A percentile compares a stretch with the other conserved stretches of the same genome.
phyloP scores from a whole-genome alignment of 306 rosid species.

The Sechiopsis laciniata region DNA sequence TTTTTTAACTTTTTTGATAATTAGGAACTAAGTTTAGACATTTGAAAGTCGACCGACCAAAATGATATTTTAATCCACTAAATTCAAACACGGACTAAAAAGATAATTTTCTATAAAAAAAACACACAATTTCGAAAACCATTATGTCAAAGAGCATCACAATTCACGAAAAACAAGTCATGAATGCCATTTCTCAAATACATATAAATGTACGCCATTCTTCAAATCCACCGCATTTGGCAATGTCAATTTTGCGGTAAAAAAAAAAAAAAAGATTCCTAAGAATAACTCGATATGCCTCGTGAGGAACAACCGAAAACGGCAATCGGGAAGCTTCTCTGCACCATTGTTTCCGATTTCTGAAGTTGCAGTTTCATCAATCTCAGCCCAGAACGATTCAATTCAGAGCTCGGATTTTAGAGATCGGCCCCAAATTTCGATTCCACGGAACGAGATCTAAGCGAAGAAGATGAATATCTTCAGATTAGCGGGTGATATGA shows the following conservation, averaged over 20 bases:
- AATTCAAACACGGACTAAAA: too few species aligned
- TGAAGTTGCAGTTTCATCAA: not conserved
- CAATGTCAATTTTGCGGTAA: constrained; percentile 15
- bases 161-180: not conserved
- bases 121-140: not conserved
- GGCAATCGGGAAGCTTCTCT: constrained; percentile 20
- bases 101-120: too few species aligned
- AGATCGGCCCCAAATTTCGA: not conserved
- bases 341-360: constrained; percentile 5
- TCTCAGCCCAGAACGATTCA: not conserved
- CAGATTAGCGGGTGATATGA: constrained; percentile 67
- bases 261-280: not conserved
- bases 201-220: not conserved
- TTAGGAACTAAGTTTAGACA: too few species aligned
- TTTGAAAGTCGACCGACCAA: too few species aligned
- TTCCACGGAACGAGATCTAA: not conserved
- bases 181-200: not conserved
- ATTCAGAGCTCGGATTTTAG: not conserved
- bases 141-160: too few species aligned
- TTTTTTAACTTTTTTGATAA: too few species aligned
- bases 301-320: constrained; percentile 12
- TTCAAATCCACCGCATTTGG: not conserved
- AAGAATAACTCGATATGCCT: not conserved
- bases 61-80: too few species aligned
- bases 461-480: constrained; percentile 47